These are phyloP conservation scores for Diaporthe destruens DNA, from an alignment of 2,329 filamentous ascomycete species.

Conservation along the genomic window DNA sequence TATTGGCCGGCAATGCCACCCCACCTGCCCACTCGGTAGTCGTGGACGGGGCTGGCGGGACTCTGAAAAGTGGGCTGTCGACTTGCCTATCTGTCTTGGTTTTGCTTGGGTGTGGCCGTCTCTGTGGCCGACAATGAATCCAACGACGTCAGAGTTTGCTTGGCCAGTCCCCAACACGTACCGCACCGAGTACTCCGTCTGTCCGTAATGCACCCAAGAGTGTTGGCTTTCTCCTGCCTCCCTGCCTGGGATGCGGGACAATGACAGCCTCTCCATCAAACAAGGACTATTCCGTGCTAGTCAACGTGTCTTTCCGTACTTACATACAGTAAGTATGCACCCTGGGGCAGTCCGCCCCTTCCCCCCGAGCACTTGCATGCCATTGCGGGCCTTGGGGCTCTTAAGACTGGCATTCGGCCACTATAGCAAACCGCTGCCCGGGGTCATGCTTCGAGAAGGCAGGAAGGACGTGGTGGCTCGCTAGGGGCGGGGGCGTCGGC, in stretches of 20 bases:
- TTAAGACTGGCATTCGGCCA: no score
- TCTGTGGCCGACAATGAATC: not conserved
- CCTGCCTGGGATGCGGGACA: not conserved
- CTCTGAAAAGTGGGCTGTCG: constrained; percentile 14
- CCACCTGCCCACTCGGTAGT: constrained; percentile 1
- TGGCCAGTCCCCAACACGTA: not conserved
- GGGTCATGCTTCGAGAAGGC: constrained; percentile 23
- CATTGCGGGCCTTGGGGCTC: no score
- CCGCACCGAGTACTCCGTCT: not conserved
- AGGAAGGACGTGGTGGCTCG: constrained; percentile 11
- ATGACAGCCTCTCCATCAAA: not conserved
- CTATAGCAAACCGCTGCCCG: not conserved
- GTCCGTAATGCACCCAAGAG: not conserved
- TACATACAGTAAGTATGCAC: no score
- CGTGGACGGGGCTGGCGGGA: constrained; percentile 8
- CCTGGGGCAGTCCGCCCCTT: not conserved
- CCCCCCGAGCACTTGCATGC: not conserved
- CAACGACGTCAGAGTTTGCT: constrained; percentile 21
- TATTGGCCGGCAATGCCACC: constrained; percentile 8
- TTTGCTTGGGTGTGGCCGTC: constrained; percentile 1
- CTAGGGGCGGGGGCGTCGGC: not conserved
- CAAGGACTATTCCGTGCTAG: no score
- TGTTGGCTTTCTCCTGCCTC: no score
- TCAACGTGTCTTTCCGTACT: not conserved
- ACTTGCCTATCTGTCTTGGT: constrained; percentile 1